Base-by-base conservation (phyloP, 129 eudicot genomes). In the Rutidosis leptorrhynchoides region DNA sequence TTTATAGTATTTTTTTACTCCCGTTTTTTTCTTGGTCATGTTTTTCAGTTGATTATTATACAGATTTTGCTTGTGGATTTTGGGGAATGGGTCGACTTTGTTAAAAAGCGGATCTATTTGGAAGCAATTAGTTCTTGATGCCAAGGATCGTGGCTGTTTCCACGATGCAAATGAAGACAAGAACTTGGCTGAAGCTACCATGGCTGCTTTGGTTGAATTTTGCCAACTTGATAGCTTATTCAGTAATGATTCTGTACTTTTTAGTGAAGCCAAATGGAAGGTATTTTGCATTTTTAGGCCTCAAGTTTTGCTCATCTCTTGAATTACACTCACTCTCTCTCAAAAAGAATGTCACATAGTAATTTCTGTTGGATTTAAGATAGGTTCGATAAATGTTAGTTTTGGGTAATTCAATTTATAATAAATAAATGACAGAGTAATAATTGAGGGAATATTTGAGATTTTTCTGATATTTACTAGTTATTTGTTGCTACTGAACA, bases 31-130 rank as follows among this genome's bases (percentile, higher is more conserved):
- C 14, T 42, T 49, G 25, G 35, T 28, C 12, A 58, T 32, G 2
- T 57, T 42, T 22, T 25, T 1, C 23, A 15, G 29, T 28, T 45
- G 37, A 57, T 74, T 0, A 43, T 9, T 29, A 0, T 79, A 24
- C 64, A 90, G 97, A 82, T 49, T 77, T 37, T 87, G 90, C 73
- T 83, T 91, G 7, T 87, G 96, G 94, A 81, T 91, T 74, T 26
- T 87, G 67, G 97, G 97, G 5, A 82, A 81, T 58, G 86, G 77
- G 8, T 53, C 79, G 49, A 91, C 97, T 20, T 35, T 91, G 58
- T 4, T 45, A 6, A 75, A 70, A 8, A 85, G 97, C 62, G 76
- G 79, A 35, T 74, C 88, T 14, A 83, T 91, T 56, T 91, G 97
- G 94, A 74, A 73, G 74, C 51, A 77, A 6, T 58, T 91, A 58